Base-by-base conservation (phyloP, 2,329 filamentous ascomycete genomes). In the Ascochyta viciae-villosae region DNA sequence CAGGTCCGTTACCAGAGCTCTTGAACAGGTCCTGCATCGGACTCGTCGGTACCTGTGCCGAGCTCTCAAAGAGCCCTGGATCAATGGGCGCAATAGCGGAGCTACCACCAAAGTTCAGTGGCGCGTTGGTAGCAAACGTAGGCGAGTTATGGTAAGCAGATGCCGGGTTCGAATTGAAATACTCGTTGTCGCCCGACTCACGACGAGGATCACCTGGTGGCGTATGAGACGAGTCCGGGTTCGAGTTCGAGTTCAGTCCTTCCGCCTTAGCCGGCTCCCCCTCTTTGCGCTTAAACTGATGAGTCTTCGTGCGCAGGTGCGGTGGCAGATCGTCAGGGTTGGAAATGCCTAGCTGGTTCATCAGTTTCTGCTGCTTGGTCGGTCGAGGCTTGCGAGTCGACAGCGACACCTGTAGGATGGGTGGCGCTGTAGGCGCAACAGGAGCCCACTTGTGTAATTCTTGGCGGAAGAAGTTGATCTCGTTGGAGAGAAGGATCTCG, bases 401-500 rank as follows among this genome's bases (percentile, higher is more conserved):
- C 60, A 93, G 85, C 0, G 94, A 98, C 15, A 89, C 85, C 58
- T 96, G 90, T 9, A 96, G 83, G 34, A 96, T 88, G 22, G 93
- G 93, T 3, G 95, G 95, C 12, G 95, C 82, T 13, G 91, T 85
- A 0, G 92, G 90, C 1, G 95, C 93, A 24, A 98, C 91, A 3
- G 93, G 93, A 35, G 89, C 92, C 90, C 91, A 96, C 72, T 92
- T 96, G 77, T 99, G 95, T 53, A 99, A 82, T 72, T 97, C 92
- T 73, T 96, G 92, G 23, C 94, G 88, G 80, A 99, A 94, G 76
- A 96, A 96, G 72, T 99, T 99, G n/a, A 94, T 97, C 78, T 99
- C 95, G 54, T 89, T 89, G 0, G 93, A 86, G 2, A 99, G 82
- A 3, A 99, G 83, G 47, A 99, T 93, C 73, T 99, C 95, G 1